phyloP scores from a whole-genome alignment of 108 stramenopile species.

The Cyclostephanos invisitatus region DNA sequence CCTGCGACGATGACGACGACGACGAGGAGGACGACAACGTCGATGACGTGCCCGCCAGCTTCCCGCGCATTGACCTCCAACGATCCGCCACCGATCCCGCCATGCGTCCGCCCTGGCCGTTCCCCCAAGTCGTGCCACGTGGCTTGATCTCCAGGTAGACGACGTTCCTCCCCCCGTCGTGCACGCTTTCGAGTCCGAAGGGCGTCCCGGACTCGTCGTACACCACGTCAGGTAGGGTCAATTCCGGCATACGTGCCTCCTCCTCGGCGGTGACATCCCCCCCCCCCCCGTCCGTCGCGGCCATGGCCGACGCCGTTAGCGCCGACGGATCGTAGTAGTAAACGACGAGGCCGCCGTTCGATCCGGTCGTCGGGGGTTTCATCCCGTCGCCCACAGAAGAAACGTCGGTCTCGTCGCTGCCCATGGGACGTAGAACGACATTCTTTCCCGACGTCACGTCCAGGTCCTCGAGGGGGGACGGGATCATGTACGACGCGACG shows the following conservation, averaged over 20 bases:
- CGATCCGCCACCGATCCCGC: background rate
- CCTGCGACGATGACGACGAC: constrained; percentile 31
- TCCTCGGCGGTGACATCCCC: background rate
- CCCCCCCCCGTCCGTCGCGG: background rate
- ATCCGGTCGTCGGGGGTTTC: background rate
- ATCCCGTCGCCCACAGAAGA: constrained; percentile 9
- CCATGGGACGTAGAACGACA: constrained; percentile 34
- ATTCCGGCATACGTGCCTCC: constrained; percentile 11
- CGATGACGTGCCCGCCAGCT: background rate
- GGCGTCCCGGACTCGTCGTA: constrained; percentile 21
- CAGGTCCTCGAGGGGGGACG: constrained; percentile 10
- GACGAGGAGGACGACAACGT: background rate
- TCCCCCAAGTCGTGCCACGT: constrained; percentile 16
- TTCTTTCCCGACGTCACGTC: constrained; percentile 15
- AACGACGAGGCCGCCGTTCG: constrained; percentile 4
- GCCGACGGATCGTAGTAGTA: constrained; percentile 44
- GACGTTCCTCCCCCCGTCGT: constrained; percentile 30
- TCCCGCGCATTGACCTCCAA: constrained; percentile 12
- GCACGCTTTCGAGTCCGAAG: constrained; percentile 19
- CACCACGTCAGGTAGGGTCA: constrained; percentile 39
- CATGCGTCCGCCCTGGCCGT: background rate
- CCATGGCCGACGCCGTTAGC: background rate
- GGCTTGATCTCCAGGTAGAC: constrained; percentile 36
- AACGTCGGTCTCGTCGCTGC: background rate
- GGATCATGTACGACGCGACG: background rate